phyloP scores from a whole-genome alignment of 169 alveolate genomes.

The Pseudocohnilembus persalinus region DNA sequence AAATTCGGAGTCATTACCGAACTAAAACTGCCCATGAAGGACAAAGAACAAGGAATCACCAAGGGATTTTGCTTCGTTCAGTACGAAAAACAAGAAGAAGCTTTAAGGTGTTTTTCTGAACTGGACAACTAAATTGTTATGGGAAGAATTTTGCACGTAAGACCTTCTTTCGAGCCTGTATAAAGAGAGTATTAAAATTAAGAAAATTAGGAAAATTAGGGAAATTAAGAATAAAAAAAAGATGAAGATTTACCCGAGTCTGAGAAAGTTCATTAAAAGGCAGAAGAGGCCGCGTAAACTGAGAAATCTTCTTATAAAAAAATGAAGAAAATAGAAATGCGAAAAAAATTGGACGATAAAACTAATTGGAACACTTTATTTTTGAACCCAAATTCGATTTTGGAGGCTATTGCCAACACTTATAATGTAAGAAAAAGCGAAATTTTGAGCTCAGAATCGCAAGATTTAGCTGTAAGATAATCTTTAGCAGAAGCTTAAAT shows the following conservation, averaged over 20 bases:
- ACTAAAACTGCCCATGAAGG: conserved; percentile 54
- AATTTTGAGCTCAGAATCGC: conserved; percentile 68
- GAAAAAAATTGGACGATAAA: conserved; percentile 68
- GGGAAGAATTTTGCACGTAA: conserved; percentile 71
- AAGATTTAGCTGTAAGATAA: conserved; percentile 74
- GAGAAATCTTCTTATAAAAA: conserved; percentile 54
- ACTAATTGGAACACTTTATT: conserved; percentile 84
- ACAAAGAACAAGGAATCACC: conserved; percentile 52
- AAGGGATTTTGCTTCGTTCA: conserved; percentile 65
- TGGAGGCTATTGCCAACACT: conserved; percentile 57
- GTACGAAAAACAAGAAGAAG: conserved; percentile 53
- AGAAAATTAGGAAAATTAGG: conserved; percentile 15
- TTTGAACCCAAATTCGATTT: conserved; percentile 81
- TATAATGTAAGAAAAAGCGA: conserved; percentile 46
- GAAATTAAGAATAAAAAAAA: conserved; percentile 18
- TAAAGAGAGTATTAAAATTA: conserved; percentile 26
- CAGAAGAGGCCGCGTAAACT: background rate
- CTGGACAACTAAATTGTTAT: conserved; percentile 54
- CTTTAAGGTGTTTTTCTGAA: conserved; percentile 65
- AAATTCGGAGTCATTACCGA: conserved; percentile 63
- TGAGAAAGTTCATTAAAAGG: too few species aligned
- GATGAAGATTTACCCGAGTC: too few species aligned
- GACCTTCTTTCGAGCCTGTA: conserved; percentile 56
- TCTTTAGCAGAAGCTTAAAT: conserved; percentile 80
- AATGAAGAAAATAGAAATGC: conserved; percentile 47